Base-by-base conservation (phyloP, 1,284 basidiomycete species). In the Hemileia vastatrix region DNA sequence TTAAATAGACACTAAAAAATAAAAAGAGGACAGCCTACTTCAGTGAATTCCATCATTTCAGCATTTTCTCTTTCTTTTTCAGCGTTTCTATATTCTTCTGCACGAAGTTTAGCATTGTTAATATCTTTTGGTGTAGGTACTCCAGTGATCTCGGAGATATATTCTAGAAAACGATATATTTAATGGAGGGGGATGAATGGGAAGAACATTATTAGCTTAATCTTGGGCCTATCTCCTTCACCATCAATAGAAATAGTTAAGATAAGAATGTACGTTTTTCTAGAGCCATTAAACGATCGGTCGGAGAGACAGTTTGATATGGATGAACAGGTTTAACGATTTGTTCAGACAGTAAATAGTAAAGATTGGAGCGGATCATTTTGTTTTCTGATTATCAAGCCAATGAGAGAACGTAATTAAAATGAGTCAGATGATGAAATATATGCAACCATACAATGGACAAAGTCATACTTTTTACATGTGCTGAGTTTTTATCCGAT, bases 191-290 rank as follows among this genome's bases (percentile, higher is more conserved):
- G 1, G 6, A 18, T 23, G 52, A 53, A 9, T 2, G 45, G 15
- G 21, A n/a, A n/a, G n/a, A n/a, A n/a, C n/a, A n/a, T n/a, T n/a
- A n/a, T n/a, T n/a, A n/a, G n/a, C n/a, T n/a, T n/a, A n/a, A n/a
- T n/a, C n/a, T n/a, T n/a, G n/a, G n/a, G n/a, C n/a, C n/a, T n/a
- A n/a, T n/a, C n/a, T n/a, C n/a, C n/a, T n/a, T n/a, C n/a, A n/a
- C n/a, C n/a, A n/a, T n/a, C n/a, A n/a, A n/a, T n/a, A n/a, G n/a
- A n/a, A n/a, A n/a, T n/a, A n/a, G n/a, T n/a, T n/a, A n/a, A n/a
- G n/a, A n/a, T n/a, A n/a, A 19, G n/a, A 31, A 53, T 31, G 27
- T n/a, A 59, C 57, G 57, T 50, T 59, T 59, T 51, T 59, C 57
- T 23, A 36, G 53, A 4, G 57, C 57, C n/a, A 59, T 21, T 40